These are phyloP conservation scores for Mortierella antarctica DNA, from an alignment of 192 early-diverging fungal genomes.

Conservation along the genomic window DNA sequence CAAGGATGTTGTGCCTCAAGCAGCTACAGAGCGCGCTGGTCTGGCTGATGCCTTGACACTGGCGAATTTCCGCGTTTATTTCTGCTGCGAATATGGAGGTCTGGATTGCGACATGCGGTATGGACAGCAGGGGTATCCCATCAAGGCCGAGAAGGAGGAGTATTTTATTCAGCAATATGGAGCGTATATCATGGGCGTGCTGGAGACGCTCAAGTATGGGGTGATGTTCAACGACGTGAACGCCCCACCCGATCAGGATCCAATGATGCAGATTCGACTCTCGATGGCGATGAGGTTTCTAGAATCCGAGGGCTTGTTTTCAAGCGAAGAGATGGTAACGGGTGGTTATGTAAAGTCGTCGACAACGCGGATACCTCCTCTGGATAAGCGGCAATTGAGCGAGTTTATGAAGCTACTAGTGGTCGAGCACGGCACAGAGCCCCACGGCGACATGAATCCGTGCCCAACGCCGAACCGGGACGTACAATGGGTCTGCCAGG, in stretches of 20 bases:
- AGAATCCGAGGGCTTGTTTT: neutral
- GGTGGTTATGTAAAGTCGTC: too few relatives aligned
- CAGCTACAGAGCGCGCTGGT: too few relatives aligned
- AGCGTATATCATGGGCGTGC: slow-evolving; percentile 27
- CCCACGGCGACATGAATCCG: slow-evolving; percentile 8
- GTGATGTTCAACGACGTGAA: slow-evolving; percentile 1
- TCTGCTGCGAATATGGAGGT: slow-evolving; percentile 34
- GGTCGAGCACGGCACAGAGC: neutral
- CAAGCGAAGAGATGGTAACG: neutral
- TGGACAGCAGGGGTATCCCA: slow-evolving; percentile 6
- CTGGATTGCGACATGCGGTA: slow-evolving; percentile 21
- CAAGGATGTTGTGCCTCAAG: neutral
- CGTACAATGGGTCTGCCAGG: slow-evolving; percentile 21
- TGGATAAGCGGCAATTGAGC: neutral
- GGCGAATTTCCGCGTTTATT: slow-evolving; percentile 22
- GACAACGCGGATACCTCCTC: slow-evolving; percentile 1
- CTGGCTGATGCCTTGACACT: neutral
- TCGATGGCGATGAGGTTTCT: slow-evolving; percentile 21
- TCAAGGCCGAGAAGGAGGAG: neutral
- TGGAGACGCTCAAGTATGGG: slow-evolving; percentile 36
- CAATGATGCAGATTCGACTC: slow-evolving; percentile 6
- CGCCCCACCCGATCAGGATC: slow-evolving; percentile 3
- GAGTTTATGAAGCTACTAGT: neutral
- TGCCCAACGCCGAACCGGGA: slow-evolving; percentile 15
- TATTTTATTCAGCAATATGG: slow-evolving; percentile 4